These are phyloP conservation scores for Emmonsia crescens DNA, from an alignment of 2,329 filamentous ascomycete genomes.

Conservation along the genomic window DNA sequence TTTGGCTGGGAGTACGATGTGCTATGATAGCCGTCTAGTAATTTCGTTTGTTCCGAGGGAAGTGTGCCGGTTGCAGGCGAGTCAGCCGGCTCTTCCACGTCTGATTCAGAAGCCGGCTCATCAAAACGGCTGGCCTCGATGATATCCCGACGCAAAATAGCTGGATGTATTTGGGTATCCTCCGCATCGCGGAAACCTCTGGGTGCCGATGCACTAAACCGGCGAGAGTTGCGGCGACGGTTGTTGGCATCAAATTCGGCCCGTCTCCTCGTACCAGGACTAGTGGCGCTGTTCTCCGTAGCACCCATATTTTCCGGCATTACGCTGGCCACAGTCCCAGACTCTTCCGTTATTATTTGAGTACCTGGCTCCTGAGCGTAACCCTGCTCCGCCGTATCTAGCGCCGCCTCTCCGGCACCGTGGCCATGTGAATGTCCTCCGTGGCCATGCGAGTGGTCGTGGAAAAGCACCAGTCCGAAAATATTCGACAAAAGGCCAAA, in stretches of 20 bases:
- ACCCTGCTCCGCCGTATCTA: conserved; percentile 29
- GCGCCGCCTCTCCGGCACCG: conserved; percentile 41
- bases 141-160: conserved; percentile 84
- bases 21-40: conserved; percentile 33
- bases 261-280: background rate
- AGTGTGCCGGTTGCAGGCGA: conserved; percentile 40
- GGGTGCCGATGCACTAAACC: conserved; percentile 45
- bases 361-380: conserved; percentile 26
- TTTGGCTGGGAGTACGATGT: conserved; percentile 24
- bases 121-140: conserved; percentile 66
- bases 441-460: conserved; percentile 69
- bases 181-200: conserved; percentile 49
- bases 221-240: conserved; percentile 21
- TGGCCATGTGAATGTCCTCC: conserved; percentile 35
- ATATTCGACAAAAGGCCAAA: conserved; percentile 81
- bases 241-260: conserved; percentile 7
- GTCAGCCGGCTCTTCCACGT: conserved; percentile 37
- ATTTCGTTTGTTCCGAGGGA: conserved; percentile 34
- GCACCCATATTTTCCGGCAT: conserved; percentile 47
- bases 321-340: conserved; percentile 50
- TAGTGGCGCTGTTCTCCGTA: conserved; percentile 6
- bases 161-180: conserved; percentile 72
- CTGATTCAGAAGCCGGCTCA: conserved; percentile 43
- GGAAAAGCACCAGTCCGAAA: conserved; percentile 78
- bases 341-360: conserved; percentile 42